phyloP scores from a whole-genome alignment of 352 stramenopile species.

The Pythium utonaiense region DNA sequence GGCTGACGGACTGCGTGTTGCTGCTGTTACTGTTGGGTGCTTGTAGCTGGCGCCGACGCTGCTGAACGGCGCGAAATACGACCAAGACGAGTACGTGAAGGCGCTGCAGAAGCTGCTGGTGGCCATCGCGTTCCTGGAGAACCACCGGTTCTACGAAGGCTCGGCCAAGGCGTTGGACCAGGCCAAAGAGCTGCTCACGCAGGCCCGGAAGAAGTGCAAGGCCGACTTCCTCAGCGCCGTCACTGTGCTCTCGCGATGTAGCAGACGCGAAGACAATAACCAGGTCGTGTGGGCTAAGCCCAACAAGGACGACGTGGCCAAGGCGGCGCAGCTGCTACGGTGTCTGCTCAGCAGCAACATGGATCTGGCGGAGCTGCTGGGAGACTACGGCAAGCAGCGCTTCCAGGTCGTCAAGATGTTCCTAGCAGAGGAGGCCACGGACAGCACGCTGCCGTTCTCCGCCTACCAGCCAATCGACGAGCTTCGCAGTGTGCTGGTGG shows the following conservation, averaged over 20 bases:
- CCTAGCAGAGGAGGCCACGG: slow-evolving; percentile 25
- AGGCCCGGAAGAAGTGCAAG: slow-evolving; percentile 64
- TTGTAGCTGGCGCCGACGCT: slow-evolving; percentile 63
- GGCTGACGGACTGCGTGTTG: no score
- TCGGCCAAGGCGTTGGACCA: slow-evolving; percentile 70
- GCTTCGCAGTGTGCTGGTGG: slow-evolving; percentile 33
- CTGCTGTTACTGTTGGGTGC: no score
- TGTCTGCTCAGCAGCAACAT: slow-evolving; percentile 58
- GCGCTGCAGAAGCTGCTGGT: slow-evolving; percentile 62
- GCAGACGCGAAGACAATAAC: slow-evolving; percentile 21
- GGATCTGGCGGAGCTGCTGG: slow-evolving; percentile 46
- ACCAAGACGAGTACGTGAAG: slow-evolving; percentile 63
- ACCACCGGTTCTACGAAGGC: slow-evolving; percentile 68
- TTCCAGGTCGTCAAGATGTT: slow-evolving; percentile 62
- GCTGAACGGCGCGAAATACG: slow-evolving; percentile 65
- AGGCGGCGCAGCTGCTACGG: slow-evolving; percentile 53
- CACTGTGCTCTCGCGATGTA: slow-evolving; percentile 52
- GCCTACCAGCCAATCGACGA: slow-evolving; percentile 28
- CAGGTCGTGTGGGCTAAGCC: slow-evolving; percentile 41
- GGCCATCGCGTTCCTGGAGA: slow-evolving; percentile 68
- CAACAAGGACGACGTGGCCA: slow-evolving; percentile 49
- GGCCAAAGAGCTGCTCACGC: slow-evolving; percentile 49
- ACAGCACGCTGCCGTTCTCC: slow-evolving; percentile 38
- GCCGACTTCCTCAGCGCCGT: slow-evolving; percentile 68
- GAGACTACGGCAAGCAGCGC: slow-evolving; percentile 66